phyloP scores from a whole-genome alignment of 139 green algal species.

The Chlamydomonas applanata region DNA sequence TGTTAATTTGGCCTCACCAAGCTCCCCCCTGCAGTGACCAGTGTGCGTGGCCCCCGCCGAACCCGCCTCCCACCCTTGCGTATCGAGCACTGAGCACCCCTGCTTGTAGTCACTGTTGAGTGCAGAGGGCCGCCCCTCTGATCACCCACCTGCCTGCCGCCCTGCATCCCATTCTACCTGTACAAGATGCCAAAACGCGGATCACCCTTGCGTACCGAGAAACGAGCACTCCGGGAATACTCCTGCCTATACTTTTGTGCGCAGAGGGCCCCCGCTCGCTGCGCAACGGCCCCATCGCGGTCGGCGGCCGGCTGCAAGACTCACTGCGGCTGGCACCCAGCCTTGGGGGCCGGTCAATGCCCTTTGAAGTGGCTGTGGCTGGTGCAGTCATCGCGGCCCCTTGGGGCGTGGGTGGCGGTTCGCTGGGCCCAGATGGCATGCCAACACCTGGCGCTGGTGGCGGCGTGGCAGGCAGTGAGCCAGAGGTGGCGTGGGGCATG shows the following conservation, averaged over 20 bases:
- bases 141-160: too few species aligned
- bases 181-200: too few species aligned
- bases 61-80: too few species aligned
- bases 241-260: background rate
- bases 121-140: too few species aligned
- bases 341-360: background rate
- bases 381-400: background rate
- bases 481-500: slow-evolving; percentile 1
- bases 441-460: background rate
- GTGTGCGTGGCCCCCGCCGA: background rate
- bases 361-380: background rate
- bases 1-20: background rate
- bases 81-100: background rate
- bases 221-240: too few species aligned
- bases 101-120: too few species aligned
- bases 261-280: slow-evolving; percentile 26
- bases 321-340: slow-evolving; percentile 9
- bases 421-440: background rate
- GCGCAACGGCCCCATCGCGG: slow-evolving; percentile 36
- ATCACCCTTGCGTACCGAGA: too few species aligned
- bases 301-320: slow-evolving; percentile 50
- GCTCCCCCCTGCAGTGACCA: background rate
- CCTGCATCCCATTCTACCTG: too few species aligned
- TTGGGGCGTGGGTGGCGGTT: background rate
- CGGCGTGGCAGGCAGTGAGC: background rate